Evolutionary conservation across 1,284 basidiomycete genomes (phyloP), one percentile per base, ranked within the genome.

Genomic region (Apiotrichum brassicae): DNA sequence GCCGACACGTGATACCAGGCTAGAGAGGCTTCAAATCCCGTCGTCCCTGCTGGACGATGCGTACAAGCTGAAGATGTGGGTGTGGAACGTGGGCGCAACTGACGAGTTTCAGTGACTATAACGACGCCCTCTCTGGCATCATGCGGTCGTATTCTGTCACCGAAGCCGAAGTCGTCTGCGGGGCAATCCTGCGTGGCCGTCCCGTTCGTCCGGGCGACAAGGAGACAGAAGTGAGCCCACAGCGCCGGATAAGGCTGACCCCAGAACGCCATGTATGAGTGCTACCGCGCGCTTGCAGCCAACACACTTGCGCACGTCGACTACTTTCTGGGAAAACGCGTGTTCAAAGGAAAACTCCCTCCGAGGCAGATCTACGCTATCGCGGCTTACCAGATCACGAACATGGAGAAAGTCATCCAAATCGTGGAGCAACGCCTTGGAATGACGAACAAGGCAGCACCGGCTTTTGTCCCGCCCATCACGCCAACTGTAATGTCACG

Each of bases 381-480:
- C 19, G 61, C 60, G 3, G 63, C 60, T 4, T 65, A 63, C 43
- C 60, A 61, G 46, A 46, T 65, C 36, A 61, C 63, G 6, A 59
- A 57, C 28, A 43, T 58, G 23, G 37, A 47, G 19, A 14, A 41
- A 22, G 23, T 57, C 28, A 37, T 32, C 24, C 18, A 19, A 8
- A 48, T 28, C 9, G 48, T 46, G 3, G 43, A 50, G n/a, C 46
- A 47, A 8, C 24, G 41, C 24, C 16, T 54, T 26, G 40, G 51
- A 28, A 16, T 41, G 12, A 50, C 28, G 32, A n/a, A n/a, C n/a
- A n/a, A n/a, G n/a, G n/a, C n/a, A n/a, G n/a, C n/a, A n/a, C n/a
- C n/a, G n/a, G n/a, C n/a, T n/a, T n/a, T n/a, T n/a, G n/a, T n/a
- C n/a, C n/a, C n/a, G n/a, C n/a, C n/a, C n/a, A n/a, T n/a, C n/a